Evolutionary conservation across 2,329 filamentous ascomycete genomes (phyloP).

Genomic region (Sarocladium strictum): DNA sequence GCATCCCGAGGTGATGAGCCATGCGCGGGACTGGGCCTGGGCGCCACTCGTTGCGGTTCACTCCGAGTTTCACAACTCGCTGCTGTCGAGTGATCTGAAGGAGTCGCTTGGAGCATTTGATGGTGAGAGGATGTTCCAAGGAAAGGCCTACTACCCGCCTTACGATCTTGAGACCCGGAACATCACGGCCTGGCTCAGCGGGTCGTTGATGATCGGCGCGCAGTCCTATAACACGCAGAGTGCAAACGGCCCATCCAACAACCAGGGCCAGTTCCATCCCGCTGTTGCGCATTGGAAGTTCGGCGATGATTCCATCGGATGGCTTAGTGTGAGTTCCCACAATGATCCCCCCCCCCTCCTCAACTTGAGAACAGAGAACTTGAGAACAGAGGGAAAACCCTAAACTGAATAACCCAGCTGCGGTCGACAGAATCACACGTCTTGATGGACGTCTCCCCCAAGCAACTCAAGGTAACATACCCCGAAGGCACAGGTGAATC

Average conservation of each 20-base stretch:
- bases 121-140: conserved; percentile 46
- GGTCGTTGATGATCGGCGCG: conserved; percentile 53
- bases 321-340: conserved; percentile 17
- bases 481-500: conserved; percentile 43
- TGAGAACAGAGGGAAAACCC: too few relatives aligned
- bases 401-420: too few relatives aligned
- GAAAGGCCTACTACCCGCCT: conserved; percentile 51
- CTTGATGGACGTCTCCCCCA: conserved; percentile 32
- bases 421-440: conserved; percentile 34
- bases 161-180: conserved; percentile 52
- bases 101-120: conserved; percentile 38
- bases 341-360: too few relatives aligned
- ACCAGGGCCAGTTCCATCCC: conserved; percentile 49
- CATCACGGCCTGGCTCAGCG: conserved; percentile 51
- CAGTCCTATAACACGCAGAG: conserved; percentile 50
- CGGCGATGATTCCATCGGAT: conserved; percentile 24
- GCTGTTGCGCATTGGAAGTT: conserved; percentile 54
- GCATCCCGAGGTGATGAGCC: conserved; percentile 47
- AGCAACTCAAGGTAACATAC: conserved; percentile 44
- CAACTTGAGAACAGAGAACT: too few relatives aligned
- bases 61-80: conserved; percentile 39
- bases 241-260: conserved; percentile 45
- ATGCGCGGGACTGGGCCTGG: conserved; percentile 53
- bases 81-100: conserved; percentile 37
- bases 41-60: conserved; percentile 51